Percentiles rank a stretch among this genome's conserved stretches.
Evolutionary conservation across 2,329 filamentous ascomycete genomes (phyloP).

Genomic region (Exophiala calicioides): DNA sequence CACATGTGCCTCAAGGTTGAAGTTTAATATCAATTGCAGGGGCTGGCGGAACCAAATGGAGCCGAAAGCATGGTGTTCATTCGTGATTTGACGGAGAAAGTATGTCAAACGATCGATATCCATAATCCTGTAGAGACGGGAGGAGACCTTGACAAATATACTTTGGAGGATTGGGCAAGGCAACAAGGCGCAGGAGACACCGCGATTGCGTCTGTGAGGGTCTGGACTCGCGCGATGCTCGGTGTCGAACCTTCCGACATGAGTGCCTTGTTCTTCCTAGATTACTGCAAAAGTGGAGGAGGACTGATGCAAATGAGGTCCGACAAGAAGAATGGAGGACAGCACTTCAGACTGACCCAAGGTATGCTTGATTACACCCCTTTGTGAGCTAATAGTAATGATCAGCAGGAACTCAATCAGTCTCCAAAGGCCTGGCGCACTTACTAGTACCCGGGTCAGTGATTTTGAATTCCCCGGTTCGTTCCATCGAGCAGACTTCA

Average conservation of each 20-base stretch:
- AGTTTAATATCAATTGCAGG: too few species aligned
- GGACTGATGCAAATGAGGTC: constrained; percentile 57
- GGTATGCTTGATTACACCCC: too few species aligned
- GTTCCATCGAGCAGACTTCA: constrained; percentile 34
- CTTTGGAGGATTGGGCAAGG: constrained; percentile 42
- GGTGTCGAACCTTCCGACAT: constrained; percentile 54
- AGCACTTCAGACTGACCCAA: constrained; percentile 47
- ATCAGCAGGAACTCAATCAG: constrained; percentile 45
- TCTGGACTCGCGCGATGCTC: constrained; percentile 55
- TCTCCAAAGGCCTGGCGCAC: constrained; percentile 42
- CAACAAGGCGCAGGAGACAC: constrained; percentile 33
- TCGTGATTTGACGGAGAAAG: constrained; percentile 42
- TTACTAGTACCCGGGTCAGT: constrained; percentile 38
- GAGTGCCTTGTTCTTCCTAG: constrained; percentile 56
- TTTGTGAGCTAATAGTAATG: constrained; percentile 1
- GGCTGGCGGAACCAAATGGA: too few species aligned
- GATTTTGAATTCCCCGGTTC: constrained; percentile 34
- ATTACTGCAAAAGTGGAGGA: constrained; percentile 56
- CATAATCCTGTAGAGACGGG: constrained; percentile 23
- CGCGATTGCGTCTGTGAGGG: constrained; percentile 41
- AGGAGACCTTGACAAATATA: constrained; percentile 39
- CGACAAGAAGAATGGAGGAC: constrained; percentile 55
- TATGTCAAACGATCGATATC: constrained; percentile 39
- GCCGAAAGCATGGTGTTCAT: constrained; percentile 36
- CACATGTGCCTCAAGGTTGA: too few species aligned